These are phyloP conservation scores for Earliella scabrosa DNA, from an alignment of 1,284 basidiomycete species.

Conservation along the genomic window DNA sequence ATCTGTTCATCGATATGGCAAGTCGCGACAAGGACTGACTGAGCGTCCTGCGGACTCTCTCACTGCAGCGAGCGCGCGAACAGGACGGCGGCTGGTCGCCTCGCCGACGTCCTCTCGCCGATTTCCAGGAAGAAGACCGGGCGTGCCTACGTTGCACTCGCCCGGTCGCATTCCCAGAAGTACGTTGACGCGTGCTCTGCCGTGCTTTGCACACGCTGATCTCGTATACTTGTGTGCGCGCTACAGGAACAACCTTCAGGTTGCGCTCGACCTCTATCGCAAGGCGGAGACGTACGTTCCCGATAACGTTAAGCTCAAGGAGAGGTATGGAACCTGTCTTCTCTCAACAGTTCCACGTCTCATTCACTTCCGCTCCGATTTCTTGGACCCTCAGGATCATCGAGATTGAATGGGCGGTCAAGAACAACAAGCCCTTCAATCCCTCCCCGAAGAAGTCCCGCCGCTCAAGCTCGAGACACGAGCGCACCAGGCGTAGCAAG, in stretches of 20 bases:
- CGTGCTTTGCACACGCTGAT: too few species aligned
- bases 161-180: conserved; percentile 78
- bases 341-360: conserved; percentile 34
- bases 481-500: conserved; percentile 5
- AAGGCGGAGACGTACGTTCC: conserved; percentile 79
- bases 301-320: conserved; percentile 78
- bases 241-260: conserved; percentile 68
- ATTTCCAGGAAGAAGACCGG: conserved; percentile 77
- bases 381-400: conserved; percentile 76
- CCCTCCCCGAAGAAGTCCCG: conserved; percentile 64
- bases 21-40: conserved; percentile 8
- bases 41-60: conserved; percentile 16
- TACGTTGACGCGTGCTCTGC: conserved; percentile 33
- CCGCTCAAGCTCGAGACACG: conserved; percentile 38
- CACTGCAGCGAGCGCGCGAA: conserved; percentile 57
- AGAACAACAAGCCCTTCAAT: conserved; percentile 59
- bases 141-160: conserved; percentile 74
- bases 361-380: neutral
- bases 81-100: conserved; percentile 50
- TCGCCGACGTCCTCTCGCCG: conserved; percentile 67
- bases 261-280: conserved; percentile 74
- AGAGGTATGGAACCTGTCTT: conserved; percentile 77
- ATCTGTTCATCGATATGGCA: conserved; percentile 20
- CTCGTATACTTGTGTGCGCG: neutral
- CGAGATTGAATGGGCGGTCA: conserved; percentile 74